Base-by-base conservation (phyloP, 352 stramenopile genomes). In the Phytophthora megakarya region DNA sequence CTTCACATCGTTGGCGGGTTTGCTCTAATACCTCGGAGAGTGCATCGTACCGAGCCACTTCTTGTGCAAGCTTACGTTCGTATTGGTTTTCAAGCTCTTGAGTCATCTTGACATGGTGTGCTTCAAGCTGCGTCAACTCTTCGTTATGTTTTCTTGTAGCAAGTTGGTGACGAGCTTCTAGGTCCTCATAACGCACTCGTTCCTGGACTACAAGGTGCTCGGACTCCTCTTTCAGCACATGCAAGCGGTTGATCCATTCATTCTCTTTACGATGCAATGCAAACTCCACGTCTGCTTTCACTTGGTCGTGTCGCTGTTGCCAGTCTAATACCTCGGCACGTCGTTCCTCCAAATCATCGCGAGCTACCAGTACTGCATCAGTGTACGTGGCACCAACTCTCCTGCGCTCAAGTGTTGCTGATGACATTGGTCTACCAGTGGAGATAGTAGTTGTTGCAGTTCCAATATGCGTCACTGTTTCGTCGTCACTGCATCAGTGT, bases 31-130 rank as follows among this genome's bases (percentile, higher is more conserved):
- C 90, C 70, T 97, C 92, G 0, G 86, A 93, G 0, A 97, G 65
- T 5, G 81, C 75, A 39, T 98, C 92, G 52, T 96, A 98, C 16
- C 92, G 71, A 46, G 84, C 67, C 19, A 97, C 76, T 56, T 98
- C 92, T 40, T 97, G 76, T 8, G 92, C 90, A 0, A 98, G 65
- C 38, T 96, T 95, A 19, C 91, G 83, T 55, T 98, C 92, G 63
- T 97, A 98, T 59, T 97, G 84, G 49, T 97, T 98, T 61, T 97
- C 90, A 4, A 97, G 76, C 43, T 98, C 90, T 61, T 96, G 81
- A 0, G 79, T 89, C 66, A 95, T 87, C 39, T 90, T 93, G 8
- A 90, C 83, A 33, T 96, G 85, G 39, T 81, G 89, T 0, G 74
- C 81, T 45, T 92, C 86, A 25, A 88, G 78, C 19, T 92, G 76